Evolutionary conservation across 768 basidiomycete species (phyloP).

Genomic region (Tricholoma hemisulphureum): DNA sequence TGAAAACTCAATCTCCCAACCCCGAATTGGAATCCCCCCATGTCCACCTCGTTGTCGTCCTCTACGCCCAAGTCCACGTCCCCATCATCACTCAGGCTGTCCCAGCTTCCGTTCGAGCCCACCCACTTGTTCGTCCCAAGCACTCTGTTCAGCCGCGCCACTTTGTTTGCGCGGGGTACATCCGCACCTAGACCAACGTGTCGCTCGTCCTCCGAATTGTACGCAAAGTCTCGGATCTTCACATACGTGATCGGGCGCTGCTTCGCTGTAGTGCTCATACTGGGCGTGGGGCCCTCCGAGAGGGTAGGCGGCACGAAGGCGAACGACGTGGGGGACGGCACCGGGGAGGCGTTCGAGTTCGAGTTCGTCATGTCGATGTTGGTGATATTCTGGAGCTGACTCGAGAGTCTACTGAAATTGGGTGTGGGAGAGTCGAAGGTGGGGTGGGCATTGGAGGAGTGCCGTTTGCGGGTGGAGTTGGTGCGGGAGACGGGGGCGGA

Average conservation of each 20-base stretch:
- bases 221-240: slow-evolving; percentile 46
- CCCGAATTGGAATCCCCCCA: slow-evolving; percentile 6
- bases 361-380: background rate
- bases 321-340: background rate
- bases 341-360: slow-evolving; percentile 1
- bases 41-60: slow-evolving; percentile 16
- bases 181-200: slow-evolving; percentile 39
- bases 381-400: slow-evolving; percentile 2
- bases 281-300: background rate
- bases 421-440: background rate
- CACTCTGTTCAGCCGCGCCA: slow-evolving; percentile 32
- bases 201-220: slow-evolving; percentile 33
- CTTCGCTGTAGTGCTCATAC: background rate
- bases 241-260: slow-evolving; percentile 21
- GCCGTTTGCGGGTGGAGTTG: slow-evolving; percentile 9
- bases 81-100: slow-evolving; percentile 17
- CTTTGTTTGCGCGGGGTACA: slow-evolving; percentile 39
- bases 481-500: slow-evolving; percentile 14
- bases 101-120: slow-evolving; percentile 7
- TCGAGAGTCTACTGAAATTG: slow-evolving; percentile 4
- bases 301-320: slow-evolving; percentile 3
- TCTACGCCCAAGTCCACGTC: slow-evolving; percentile 13
- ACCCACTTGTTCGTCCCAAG: slow-evolving; percentile 14
- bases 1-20: background rate
- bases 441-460: slow-evolving; percentile 1